Conservation (phyloP, 352 stramenopile species). For the Phytophthora lateralis region DNA sequence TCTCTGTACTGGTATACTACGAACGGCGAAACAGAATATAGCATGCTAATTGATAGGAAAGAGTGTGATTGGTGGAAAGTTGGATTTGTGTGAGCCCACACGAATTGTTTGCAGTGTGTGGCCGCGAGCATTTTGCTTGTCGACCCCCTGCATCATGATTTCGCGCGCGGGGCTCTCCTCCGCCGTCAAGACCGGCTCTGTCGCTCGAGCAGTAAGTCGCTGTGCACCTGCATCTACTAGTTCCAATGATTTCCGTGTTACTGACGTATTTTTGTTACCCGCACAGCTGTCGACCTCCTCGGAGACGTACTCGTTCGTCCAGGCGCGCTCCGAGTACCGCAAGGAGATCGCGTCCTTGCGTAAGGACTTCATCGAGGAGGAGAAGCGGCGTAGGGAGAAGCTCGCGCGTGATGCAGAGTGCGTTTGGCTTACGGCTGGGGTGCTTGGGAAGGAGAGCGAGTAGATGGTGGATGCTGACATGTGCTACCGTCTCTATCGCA, state of each 20-base stretch:
- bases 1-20: background rate
- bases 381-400: constrained; percentile 74
- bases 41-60: background rate
- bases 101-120: constrained; percentile 19
- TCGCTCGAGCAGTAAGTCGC: constrained; percentile 39
- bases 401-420: constrained; percentile 86
- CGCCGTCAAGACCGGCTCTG: constrained; percentile 29
- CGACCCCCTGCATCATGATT: constrained; percentile 34
- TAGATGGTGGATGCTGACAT: background rate
- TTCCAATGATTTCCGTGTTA: background rate
- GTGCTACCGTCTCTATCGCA: background rate
- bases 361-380: constrained; percentile 78
- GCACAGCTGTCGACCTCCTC: constrained; percentile 51
- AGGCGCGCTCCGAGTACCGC: constrained; percentile 71
- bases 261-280: constrained; percentile 1
- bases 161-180: constrained; percentile 36
- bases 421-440: constrained; percentile 14
- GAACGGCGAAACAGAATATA: background rate
- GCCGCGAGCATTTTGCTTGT: constrained; percentile 29
- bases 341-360: constrained; percentile 69
- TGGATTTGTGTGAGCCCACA: background rate
- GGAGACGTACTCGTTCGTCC: constrained; percentile 76
- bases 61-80: background rate
- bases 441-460: background rate
- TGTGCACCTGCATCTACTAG: background rate